Base-by-base conservation (phyloP, 768 basidiomycete species). In the Daedaleopsis sinensis region DNA sequence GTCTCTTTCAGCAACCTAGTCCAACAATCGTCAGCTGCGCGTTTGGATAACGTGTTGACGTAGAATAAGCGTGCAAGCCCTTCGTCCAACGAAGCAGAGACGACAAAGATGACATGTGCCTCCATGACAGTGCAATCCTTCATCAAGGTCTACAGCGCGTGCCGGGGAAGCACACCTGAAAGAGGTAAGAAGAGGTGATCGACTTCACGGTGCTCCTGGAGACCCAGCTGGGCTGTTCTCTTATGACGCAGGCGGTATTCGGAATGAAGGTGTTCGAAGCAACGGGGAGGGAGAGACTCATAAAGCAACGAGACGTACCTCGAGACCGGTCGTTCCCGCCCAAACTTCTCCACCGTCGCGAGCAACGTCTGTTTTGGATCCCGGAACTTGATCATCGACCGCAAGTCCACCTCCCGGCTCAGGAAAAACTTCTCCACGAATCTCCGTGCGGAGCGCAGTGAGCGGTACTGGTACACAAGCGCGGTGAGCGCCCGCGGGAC, bases 391-490 rank as follows among this genome's bases (percentile, higher is more conserved):
- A 94, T 80, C 79, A 94, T 85, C 38, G 78, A 72, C 35, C 86
- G 81, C 57, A 98, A 73, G 78, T 98, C 94, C 37, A 96, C 81
- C 59, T 91, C 84, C 21, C 97, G 88, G 47, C 83, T 84, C 59
- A 98, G 82, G 82, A 99, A 97, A 75, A 92, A 88, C 3, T 87
- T 84, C 72, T 97, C 92, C 15, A 87, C 90, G 70, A 98, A 98
- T 72, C 87, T 82, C 58, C 94, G 86, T n/a, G 96, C 94, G 9
- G 89, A 86, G 52, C 81, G 80, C 49, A 99, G 84, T 23, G 94
- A 96, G 66, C 88, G 84, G 69, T 92, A 84, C 72, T 94, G 90
- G 77, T 94, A 96, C 59, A 98, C 84, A 56, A 96, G 81, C 11
- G 91, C 96, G 21, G 93, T 89, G 58, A 98, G 78, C 47, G 96